Percentiles rank a stretch among this genome's conserved stretches.
Conservation (phyloP, 305 asterid species). For the Fraxinus nigra region DNA sequence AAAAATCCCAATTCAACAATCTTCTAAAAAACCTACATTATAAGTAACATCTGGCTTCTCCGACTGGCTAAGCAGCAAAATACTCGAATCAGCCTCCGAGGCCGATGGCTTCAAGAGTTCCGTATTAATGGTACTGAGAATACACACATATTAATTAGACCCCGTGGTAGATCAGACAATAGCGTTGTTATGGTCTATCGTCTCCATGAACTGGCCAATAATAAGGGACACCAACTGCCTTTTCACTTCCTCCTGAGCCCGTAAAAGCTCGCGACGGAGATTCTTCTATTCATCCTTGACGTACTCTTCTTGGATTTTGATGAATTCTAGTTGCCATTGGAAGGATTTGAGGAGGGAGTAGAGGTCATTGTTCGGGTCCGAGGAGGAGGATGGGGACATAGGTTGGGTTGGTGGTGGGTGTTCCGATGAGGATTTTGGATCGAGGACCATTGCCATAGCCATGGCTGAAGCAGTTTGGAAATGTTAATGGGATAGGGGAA, state of each 20-base stretch:
- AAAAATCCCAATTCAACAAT: background rate
- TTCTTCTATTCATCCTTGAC: constrained; percentile 49
- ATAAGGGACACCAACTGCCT: constrained; percentile 53
- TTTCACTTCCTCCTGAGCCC: constrained; percentile 50
- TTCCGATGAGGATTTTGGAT: constrained; percentile 19
- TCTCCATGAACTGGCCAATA: constrained; percentile 57
- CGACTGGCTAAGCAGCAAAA: constrained; percentile 46
- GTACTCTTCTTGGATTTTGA: constrained; percentile 51
- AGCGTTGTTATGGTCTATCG: constrained; percentile 45
- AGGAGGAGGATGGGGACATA: background rate
- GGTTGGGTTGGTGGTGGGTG: constrained; percentile 27
- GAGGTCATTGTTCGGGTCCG: constrained; percentile 13
- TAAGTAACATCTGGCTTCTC: constrained; percentile 53
- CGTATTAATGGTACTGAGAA: too few relatives aligned
- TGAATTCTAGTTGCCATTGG: constrained; percentile 47
- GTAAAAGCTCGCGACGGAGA: constrained; percentile 47
- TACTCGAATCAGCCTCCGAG: constrained; percentile 53
- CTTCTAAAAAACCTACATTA: constrained; percentile 24
- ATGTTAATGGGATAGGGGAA: too few relatives aligned
- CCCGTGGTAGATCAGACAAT: too few relatives aligned
- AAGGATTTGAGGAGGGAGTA: constrained; percentile 32
- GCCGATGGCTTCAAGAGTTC: constrained; percentile 38
- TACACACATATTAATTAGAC: too few relatives aligned
- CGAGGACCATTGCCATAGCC: constrained; percentile 41
- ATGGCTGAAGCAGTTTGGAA: constrained; percentile 15